Conservation (phyloP, 1,139 yeast species). For the Diutina scorzettiae region DNA sequence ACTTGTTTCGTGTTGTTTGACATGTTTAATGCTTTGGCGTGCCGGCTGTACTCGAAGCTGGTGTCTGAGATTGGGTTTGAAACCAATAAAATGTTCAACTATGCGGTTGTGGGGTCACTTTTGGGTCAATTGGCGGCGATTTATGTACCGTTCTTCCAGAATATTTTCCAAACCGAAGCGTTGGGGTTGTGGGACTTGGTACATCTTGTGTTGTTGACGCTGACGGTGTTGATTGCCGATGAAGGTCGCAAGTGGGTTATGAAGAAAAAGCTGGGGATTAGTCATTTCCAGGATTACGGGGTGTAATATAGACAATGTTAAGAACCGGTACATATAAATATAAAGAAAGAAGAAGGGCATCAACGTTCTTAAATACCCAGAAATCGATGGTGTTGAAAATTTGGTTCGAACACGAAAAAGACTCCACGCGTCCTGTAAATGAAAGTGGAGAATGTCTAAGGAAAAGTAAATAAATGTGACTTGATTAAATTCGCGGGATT, state of each 20-base stretch:
- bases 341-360: too few species aligned
- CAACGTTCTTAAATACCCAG: too few species aligned
- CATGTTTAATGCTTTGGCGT: constrained; percentile 89
- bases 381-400: too few species aligned
- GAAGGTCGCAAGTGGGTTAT: constrained; percentile 51
- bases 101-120: constrained; percentile 83
- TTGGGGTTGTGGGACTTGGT: constrained; percentile 55
- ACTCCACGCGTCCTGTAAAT: too few species aligned
- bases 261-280: not conserved
- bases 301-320: too few species aligned
- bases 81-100: constrained; percentile 77
- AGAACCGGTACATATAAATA: too few species aligned
- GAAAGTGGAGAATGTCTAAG: too few species aligned
- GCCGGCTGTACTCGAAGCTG: constrained; percentile 79
- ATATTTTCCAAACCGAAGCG: constrained; percentile 89
- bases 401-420: too few species aligned
- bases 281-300: not conserved
- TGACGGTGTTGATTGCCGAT: constrained; percentile 77
- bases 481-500: too few species aligned
- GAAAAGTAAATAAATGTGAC: too few species aligned
- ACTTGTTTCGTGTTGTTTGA: constrained; percentile 92
- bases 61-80: constrained; percentile 63
- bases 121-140: constrained; percentile 91
- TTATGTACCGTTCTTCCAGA: constrained; percentile 84
- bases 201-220: constrained; percentile 50